Percentiles rank a stretch among this genome's conserved stretches.
phyloP scores from a whole-genome alignment of 768 basidiomycete genomes.

The Cytidiella melzeri region DNA sequence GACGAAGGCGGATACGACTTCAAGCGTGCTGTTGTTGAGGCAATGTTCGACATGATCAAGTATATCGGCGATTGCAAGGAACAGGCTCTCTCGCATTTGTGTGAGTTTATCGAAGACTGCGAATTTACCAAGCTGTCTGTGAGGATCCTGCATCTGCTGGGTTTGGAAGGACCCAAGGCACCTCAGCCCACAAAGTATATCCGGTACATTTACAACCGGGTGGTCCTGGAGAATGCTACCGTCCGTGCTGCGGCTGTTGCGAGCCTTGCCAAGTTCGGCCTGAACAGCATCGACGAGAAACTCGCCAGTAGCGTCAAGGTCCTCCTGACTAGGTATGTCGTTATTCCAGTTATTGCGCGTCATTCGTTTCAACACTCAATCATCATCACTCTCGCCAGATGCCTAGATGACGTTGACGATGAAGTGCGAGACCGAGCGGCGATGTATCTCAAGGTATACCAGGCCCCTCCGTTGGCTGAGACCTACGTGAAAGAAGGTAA shows the following conservation, averaged over 20 bases:
- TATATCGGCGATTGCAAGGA: slow-evolving; percentile 95
- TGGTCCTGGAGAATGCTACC: slow-evolving; percentile 96
- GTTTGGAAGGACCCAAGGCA: slow-evolving; percentile 92
- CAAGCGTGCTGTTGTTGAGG: slow-evolving; percentile 98
- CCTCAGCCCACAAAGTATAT: slow-evolving; percentile 98
- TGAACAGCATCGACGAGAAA: slow-evolving; percentile 72
- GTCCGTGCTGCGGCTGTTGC: slow-evolving; percentile 95
- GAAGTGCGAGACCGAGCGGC: slow-evolving; percentile 98
- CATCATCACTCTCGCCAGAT: slow-evolving; percentile 48
- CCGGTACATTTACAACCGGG: slow-evolving; percentile 99
- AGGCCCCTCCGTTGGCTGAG: slow-evolving; percentile 74
- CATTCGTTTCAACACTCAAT: too few relatives aligned
- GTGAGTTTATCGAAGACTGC: slow-evolving; percentile 99
- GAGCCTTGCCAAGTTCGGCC: slow-evolving; percentile 93
- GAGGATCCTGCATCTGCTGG: slow-evolving; percentile 90
- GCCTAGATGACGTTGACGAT: slow-evolving; percentile 96
- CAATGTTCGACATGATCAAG: slow-evolving; percentile 99
- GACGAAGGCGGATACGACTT: slow-evolving; percentile 99
- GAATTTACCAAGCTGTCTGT: slow-evolving; percentile 99
- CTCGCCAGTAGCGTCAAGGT: slow-evolving; percentile 85
- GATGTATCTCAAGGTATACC: slow-evolving; percentile 82
- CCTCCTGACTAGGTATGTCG: slow-evolving; percentile 68
- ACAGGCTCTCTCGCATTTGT: slow-evolving; percentile 93
- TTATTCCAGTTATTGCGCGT: slow-evolving; percentile 5
- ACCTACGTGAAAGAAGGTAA: slow-evolving; percentile 89